Evolutionary conservation across 2,329 filamentous ascomycete genomes (phyloP), one percentile per base, ranked within the genome.

Genomic region (Nakataea oryzae): DNA sequence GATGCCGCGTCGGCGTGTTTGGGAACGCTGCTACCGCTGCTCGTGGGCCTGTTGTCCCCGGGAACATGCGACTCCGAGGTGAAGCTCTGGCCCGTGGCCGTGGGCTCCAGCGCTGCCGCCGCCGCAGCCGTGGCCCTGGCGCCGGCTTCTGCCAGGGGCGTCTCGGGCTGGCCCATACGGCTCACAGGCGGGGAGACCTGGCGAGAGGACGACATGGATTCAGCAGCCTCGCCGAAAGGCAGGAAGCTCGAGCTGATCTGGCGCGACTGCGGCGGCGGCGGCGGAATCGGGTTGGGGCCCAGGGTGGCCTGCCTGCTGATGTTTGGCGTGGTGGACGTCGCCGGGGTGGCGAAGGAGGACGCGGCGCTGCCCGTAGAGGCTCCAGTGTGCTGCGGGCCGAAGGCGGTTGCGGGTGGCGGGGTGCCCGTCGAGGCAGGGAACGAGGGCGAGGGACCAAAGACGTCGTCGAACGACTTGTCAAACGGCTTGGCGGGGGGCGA

Each of bases 191-290:
- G 88, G 28, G 90, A 90, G 9, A 88, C 88, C 73, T 89, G 89
- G 30, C 89, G 87, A 21, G 91, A 95, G 26, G 90, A 92, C 62
- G 85, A 87, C 61, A 89, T 76, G 3, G 90, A 91, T 64, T 90
- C 87, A 59, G 81, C 78, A 58, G 86, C 78, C 17, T 83, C 81
- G 62, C 81, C 79, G 67, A 96, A 86, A 6, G 90, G 89, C 58
- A 93, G 76, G 71, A 89, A 88, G 69, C 84, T 87, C 7, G 91
- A 90, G 63, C 83, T 91, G 65, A 93, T 86, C 72, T 96, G 91
- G 63, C 87, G 82, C 27, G 89, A 89, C 72, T 89, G 86, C 17
- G 89, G 83, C 27, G 88, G 86, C 32, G 88, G 79, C 50, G 87
- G 84, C 60, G 80, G 78, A 58, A 90, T 86, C 59, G 75, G 76